A percentile compares a stretch with the other conserved stretches of the same genome.
Conservation (phyloP, 345 rosid genomes). For the Salix dunnii region DNA sequence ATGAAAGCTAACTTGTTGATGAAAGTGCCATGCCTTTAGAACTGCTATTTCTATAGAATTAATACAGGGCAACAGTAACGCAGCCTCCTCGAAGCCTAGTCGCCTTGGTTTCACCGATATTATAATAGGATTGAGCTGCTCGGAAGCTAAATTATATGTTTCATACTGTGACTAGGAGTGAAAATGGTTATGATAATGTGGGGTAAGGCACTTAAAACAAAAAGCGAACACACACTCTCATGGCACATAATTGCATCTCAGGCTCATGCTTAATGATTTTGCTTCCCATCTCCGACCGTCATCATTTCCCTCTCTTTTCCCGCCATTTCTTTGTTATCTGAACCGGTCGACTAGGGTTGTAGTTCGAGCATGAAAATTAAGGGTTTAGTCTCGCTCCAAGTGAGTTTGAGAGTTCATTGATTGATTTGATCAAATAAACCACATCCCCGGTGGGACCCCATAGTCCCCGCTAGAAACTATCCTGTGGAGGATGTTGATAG, state of each 20-base stretch:
- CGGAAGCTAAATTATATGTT: background rate
- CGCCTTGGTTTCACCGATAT: background rate
- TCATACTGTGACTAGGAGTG: background rate
- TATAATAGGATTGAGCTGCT: background rate
- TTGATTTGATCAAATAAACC: too few species aligned
- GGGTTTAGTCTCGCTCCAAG: too few species aligned
- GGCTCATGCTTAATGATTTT: slow-evolving; percentile 72
- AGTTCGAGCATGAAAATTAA: background rate
- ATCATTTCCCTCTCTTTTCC: background rate
- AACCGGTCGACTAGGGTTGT: background rate
- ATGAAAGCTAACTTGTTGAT: too few species aligned
- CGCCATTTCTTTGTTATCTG: background rate
- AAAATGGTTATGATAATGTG: slow-evolving; percentile 20
- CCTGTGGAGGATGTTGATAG: too few species aligned
- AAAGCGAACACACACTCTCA: slow-evolving; percentile 38
- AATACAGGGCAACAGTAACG: background rate
- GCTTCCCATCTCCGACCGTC: slow-evolving; percentile 47
- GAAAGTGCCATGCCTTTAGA: too few species aligned
- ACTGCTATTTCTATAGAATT: background rate
- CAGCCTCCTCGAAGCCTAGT: background rate
- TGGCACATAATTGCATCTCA: slow-evolving; percentile 54
- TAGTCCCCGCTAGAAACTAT: too few species aligned
- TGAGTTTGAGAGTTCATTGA: background rate
- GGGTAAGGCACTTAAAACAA: background rate
- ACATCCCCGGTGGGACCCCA: too few species aligned